Evolutionary conservation across 352 stramenopile species (phyloP).

Genomic region (Phytophthora fragariae): DNA sequence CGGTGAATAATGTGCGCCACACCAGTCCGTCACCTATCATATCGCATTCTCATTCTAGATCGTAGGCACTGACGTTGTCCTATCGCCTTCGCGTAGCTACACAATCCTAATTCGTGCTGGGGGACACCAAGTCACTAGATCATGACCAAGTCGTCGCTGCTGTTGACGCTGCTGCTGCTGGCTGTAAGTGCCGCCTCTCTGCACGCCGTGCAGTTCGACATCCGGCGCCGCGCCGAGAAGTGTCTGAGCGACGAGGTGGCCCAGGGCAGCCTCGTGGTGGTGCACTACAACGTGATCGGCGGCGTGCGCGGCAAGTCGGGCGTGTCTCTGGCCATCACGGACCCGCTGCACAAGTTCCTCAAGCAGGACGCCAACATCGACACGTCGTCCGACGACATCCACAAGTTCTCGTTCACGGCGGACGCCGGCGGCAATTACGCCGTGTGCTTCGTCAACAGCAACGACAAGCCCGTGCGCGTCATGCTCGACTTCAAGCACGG

Average conservation of each 20-base stretch:
- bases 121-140: constrained; percentile 15
- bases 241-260: constrained; percentile 88
- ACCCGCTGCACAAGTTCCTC: constrained; percentile 79
- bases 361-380: constrained; percentile 89
- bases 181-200: constrained; percentile 30
- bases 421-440: constrained; percentile 71
- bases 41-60: constrained; percentile 1
- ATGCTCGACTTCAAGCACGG: constrained; percentile 90
- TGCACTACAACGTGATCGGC: constrained; percentile 86
- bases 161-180: constrained; percentile 49
- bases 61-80: constrained; percentile 20
- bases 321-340: constrained; percentile 76
- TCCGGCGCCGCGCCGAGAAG: constrained; percentile 73
- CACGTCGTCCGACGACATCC: constrained; percentile 78
- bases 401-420: constrained; percentile 88
- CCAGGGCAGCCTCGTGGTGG: constrained; percentile 78
- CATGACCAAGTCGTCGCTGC: constrained; percentile 27
- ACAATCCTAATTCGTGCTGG: constrained; percentile 21
- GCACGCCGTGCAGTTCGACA: constrained; percentile 82
- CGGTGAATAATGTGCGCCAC: neutral
- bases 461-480: constrained; percentile 76
- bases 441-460: constrained; percentile 87
- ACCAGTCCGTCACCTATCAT: neutral
- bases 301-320: constrained; percentile 69
- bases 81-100: constrained; percentile 24